These are phyloP conservation scores for Tolypocladium tundrense DNA, from an alignment of 2,329 filamentous ascomycete species.

Conservation along the genomic window DNA sequence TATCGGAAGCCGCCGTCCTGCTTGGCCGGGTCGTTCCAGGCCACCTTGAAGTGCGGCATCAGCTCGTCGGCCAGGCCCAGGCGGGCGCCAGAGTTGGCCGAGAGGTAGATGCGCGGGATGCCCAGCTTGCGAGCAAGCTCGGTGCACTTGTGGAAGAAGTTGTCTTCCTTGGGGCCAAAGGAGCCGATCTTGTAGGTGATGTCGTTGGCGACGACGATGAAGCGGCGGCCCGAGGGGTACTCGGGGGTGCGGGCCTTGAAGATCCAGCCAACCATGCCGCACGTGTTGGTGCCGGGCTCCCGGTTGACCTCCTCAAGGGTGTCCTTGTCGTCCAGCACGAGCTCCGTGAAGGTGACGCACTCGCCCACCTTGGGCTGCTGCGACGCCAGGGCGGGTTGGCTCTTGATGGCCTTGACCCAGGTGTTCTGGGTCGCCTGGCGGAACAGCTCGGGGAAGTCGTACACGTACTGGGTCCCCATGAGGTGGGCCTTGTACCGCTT, in stretches of 20 bases:
- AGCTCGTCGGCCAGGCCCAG: constrained; percentile 95
- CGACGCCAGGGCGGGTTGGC: constrained; percentile 62
- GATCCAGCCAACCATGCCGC: constrained; percentile 98
- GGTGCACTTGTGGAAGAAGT: constrained; percentile 98
- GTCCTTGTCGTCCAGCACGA: constrained; percentile 90
- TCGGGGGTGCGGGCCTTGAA: constrained; percentile 91
- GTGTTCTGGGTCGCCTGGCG: constrained; percentile 93
- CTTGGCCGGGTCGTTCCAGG: constrained; percentile 78
- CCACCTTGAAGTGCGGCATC: constrained; percentile 93
- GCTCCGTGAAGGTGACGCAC: constrained; percentile 87
- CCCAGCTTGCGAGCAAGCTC: constrained; percentile 89
- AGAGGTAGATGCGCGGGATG: constrained; percentile 94
- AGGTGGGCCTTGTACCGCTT: constrained; percentile 99
- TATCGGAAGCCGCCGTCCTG: constrained; percentile 93
- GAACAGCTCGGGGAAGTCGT: constrained; percentile 99
- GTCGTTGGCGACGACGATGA: constrained; percentile 96
- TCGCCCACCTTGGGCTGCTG: constrained; percentile 80
- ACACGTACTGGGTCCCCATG: constrained; percentile 98
- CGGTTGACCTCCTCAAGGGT: constrained; percentile 87
- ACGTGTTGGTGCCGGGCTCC: constrained; percentile 88
- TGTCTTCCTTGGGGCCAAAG: constrained; percentile 92
- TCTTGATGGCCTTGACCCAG: constrained; percentile 69
- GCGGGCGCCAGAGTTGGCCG: constrained; percentile 96
- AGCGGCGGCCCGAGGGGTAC: constrained; percentile 83
- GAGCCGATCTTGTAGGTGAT: constrained; percentile 99